Percentiles rank a stretch among this genome's conserved stretches.
Evolutionary conservation across 768 basidiomycete species (phyloP).

Genomic region (Tulasnella sp.): DNA sequence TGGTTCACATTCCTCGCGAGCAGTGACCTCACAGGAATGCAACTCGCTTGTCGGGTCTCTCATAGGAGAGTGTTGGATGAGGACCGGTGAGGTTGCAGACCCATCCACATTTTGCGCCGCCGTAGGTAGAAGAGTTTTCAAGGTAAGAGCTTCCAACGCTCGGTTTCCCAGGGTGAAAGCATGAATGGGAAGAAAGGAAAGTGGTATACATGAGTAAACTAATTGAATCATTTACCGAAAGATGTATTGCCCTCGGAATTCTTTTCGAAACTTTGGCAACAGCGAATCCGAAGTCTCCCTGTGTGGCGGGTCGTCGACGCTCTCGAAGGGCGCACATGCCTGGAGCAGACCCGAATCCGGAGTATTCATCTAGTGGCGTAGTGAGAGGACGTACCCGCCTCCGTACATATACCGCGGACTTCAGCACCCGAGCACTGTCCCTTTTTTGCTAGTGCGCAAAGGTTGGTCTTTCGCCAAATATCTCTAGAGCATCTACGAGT

Average conservation of each 20-base stretch:
- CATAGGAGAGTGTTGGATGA: neutral
- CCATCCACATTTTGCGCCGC: no score
- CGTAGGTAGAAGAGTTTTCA: no score
- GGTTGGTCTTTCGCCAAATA: no score
- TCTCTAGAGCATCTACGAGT: no score
- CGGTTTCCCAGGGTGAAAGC: no score
- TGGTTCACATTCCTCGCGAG: neutral
- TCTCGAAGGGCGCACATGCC: constrained; percentile 98
- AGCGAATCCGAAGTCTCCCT: constrained; percentile 98
- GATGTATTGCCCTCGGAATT: constrained; percentile 93
- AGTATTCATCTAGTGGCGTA: neutral
- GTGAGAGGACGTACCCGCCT: no score
- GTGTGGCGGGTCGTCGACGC: constrained; percentile 92
- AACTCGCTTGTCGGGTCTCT: constrained; percentile 4
- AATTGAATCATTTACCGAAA: constrained; percentile 84
- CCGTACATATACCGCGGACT: no score
- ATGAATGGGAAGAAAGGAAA: no score
- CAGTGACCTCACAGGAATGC: neutral
- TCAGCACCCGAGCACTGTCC: no score
- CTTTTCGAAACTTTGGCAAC: constrained; percentile 74
- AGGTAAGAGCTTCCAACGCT: no score
- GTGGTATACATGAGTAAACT: constrained; percentile 26
- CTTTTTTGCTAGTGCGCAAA: no score
- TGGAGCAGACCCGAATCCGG: constrained; percentile 35
- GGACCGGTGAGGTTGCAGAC: neutral